Evolutionary conservation across 345 rosid species (phyloP).

Genomic region (Gossypium anomalum): DNA sequence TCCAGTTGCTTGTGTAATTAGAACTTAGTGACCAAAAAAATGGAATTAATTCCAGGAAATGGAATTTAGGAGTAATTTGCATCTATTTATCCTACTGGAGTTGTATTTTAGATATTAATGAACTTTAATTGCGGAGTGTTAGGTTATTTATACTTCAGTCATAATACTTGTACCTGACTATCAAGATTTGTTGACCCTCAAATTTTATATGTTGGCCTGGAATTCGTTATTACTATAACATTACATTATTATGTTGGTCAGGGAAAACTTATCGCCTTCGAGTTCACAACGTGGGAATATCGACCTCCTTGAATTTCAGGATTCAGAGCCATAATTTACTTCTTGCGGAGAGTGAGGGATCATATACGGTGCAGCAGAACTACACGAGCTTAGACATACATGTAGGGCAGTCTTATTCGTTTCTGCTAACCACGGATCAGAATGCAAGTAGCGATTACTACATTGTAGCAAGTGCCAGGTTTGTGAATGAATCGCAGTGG

Average conservation of each 20-base stretch:
- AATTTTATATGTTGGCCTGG: not conserved
- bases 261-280: constrained; percentile 88
- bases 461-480: constrained; percentile 93
- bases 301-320: constrained; percentile 94
- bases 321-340: constrained; percentile 91
- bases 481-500: constrained; percentile 87
- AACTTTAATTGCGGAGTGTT: no score
- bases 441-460: constrained; percentile 96
- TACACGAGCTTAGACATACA: constrained; percentile 97
- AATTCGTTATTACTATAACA: not conserved
- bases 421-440: constrained; percentile 91
- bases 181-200: no score
- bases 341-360: constrained; percentile 91
- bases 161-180: no score
- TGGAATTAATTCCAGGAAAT: no score
- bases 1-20: not conserved
- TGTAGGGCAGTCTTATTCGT: constrained; percentile 93
- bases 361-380: constrained; percentile 96
- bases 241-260: constrained; percentile 26
- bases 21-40: not conserved
- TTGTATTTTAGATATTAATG: no score
- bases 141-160: no score
- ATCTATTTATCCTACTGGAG: no score
- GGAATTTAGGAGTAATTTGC: no score
- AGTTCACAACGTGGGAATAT: constrained; percentile 87